A percentile compares a stretch with the other conserved stretches of the same genome.
Evolutionary conservation across 2,329 filamentous ascomycete genomes (phyloP).

Genomic region (Parasarocladium wereldwijsianum): DNA sequence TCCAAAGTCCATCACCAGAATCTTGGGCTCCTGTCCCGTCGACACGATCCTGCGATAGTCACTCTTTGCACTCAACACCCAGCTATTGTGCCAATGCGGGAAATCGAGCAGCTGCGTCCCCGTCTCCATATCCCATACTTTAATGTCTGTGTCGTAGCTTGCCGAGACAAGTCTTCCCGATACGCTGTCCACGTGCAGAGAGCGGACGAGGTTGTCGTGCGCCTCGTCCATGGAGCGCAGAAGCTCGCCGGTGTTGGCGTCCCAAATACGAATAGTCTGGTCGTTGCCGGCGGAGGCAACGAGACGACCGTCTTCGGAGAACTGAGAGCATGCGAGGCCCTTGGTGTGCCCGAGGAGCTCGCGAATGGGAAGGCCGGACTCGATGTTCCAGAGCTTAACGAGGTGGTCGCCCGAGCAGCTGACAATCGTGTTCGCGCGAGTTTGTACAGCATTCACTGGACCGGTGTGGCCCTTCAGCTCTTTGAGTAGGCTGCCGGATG

Average conservation of each 20-base stretch:
- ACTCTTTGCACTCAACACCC: constrained; percentile 91
- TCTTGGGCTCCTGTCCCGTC: constrained; percentile 85
- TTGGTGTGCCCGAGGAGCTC: constrained; percentile 86
- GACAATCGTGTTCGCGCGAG: constrained; percentile 83
- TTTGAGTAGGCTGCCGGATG: constrained; percentile 60
- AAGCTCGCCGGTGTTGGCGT: constrained; percentile 77
- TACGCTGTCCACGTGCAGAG: constrained; percentile 76
- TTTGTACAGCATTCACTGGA: constrained; percentile 90
- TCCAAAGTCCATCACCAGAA: constrained; percentile 88
- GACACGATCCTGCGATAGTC: constrained; percentile 92
- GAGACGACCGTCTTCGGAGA: constrained; percentile 85
- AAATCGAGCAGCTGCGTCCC: constrained; percentile 70
- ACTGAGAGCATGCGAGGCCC: constrained; percentile 89
- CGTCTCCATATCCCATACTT: constrained; percentile 78
- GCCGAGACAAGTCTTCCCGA: constrained; percentile 80
- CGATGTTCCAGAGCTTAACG: constrained; percentile 91
- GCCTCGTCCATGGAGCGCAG: constrained; percentile 68
- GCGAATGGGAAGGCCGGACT: constrained; percentile 74
- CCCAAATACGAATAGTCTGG: constrained; percentile 89
- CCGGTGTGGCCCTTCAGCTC: constrained; percentile 75
- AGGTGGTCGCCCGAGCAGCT: constrained; percentile 88
- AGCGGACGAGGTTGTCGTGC: constrained; percentile 76
- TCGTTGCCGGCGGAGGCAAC: constrained; percentile 93
- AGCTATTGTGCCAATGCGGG: constrained; percentile 89
- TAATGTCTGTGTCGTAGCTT: constrained; percentile 90